phyloP scores from a whole-genome alignment of 2,329 filamentous ascomycete genomes.

The Lithohypha guttulata region DNA sequence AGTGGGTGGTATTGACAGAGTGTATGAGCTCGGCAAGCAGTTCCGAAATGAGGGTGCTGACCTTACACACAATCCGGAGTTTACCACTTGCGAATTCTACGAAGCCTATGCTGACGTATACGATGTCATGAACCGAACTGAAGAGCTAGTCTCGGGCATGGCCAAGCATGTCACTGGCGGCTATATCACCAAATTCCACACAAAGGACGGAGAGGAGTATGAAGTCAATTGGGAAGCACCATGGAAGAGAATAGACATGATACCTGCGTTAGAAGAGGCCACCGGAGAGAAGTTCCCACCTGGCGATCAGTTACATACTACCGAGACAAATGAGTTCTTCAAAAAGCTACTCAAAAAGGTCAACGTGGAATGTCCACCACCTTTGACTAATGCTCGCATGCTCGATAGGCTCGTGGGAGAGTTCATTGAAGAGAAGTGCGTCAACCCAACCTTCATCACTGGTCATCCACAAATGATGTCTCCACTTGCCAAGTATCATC shows the following conservation, averaged over 20 bases:
- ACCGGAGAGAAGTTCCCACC: conserved; percentile 90
- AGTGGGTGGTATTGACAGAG: conserved; percentile 84
- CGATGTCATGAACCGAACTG: conserved; percentile 81
- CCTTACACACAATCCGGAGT: conserved; percentile 94
- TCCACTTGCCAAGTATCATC: conserved; percentile 91
- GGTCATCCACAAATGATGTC: conserved; percentile 87
- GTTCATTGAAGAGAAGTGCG: conserved; percentile 85
- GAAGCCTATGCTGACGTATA: conserved; percentile 86
- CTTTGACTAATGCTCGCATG: conserved; percentile 89
- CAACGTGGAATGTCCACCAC: conserved; percentile 79
- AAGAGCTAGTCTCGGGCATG: conserved; percentile 79
- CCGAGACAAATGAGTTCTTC: conserved; percentile 82
- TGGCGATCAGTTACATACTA: conserved; percentile 76
- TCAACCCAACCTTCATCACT: conserved; percentile 86
- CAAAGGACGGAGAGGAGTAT: conserved; percentile 73
- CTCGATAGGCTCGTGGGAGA: conserved; percentile 90
- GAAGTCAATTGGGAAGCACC: conserved; percentile 93
- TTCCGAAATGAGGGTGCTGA: conserved; percentile 92
- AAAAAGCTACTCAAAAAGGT: conserved; percentile 75
- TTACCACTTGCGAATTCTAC: conserved; percentile 97
- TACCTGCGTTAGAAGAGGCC: conserved; percentile 77
- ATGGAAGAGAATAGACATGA: conserved; percentile 93
- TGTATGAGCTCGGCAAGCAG: conserved; percentile 91
- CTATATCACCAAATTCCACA: conserved; percentile 77
- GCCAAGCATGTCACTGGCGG: conserved; percentile 81